These are phyloP conservation scores for Ajuga reptans DNA, from an alignment of 305 asterid genomes.

Conservation along the genomic window DNA sequence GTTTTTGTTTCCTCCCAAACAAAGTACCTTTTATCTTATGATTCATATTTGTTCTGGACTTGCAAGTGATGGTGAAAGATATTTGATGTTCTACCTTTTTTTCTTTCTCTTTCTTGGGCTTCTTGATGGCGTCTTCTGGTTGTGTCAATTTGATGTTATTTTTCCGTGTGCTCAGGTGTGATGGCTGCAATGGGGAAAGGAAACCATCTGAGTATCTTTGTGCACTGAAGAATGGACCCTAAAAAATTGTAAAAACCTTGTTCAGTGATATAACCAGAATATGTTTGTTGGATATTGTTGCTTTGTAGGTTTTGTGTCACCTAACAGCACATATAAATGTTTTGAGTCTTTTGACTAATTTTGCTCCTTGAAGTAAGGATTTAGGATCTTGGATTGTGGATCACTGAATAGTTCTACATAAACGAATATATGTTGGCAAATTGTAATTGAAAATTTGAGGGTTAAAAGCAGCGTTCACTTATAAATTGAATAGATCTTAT, in stretches of 20 bases:
- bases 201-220: constrained; percentile 36
- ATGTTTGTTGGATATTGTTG: constrained; percentile 11
- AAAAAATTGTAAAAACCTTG: constrained; percentile 23
- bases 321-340: neutral
- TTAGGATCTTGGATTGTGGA: constrained; percentile 11
- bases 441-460: constrained; percentile 8
- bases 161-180: constrained; percentile 34
- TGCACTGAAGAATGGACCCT: constrained; percentile 37
- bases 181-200: constrained; percentile 38
- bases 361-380: constrained; percentile 14
- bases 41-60: neutral
- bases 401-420: neutral
- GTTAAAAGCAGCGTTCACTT: constrained; percentile 1
- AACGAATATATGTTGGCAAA: neutral
- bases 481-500: constrained; percentile 9
- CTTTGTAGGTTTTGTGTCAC: neutral
- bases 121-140: constrained; percentile 16
- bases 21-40: neutral
- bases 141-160: constrained; percentile 41
- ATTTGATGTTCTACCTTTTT: neutral
- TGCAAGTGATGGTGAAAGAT: neutral
- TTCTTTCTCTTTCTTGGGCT: neutral
- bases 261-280: constrained; percentile 15
- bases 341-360: neutral
- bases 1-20: neutral